phyloP scores from a whole-genome alignment of 163 green algal genomes.

The Trebouxiophyceae sp. region DNA sequence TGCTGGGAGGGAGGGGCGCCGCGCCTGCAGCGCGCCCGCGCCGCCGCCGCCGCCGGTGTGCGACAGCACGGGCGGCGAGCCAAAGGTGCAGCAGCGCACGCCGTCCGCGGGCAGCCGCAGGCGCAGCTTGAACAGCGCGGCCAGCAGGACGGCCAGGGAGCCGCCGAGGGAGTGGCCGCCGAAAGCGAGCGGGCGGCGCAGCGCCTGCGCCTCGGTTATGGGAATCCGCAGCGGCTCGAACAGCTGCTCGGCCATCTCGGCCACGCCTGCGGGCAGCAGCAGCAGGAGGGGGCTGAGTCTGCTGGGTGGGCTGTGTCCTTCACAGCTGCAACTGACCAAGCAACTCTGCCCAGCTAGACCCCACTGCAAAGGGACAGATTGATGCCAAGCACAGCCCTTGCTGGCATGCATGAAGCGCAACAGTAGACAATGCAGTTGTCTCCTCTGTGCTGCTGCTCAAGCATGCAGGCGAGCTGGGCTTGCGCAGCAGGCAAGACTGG shows the following conservation, averaged over 20 bases:
- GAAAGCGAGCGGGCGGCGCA: slow-evolving; percentile 4
- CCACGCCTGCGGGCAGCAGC: slow-evolving; percentile 24
- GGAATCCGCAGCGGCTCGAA: slow-evolving; percentile 10
- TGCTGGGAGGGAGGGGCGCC: too few relatives aligned
- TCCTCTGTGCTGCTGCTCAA: too few relatives aligned
- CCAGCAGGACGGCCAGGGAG: slow-evolving; percentile 23
- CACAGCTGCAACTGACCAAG: too few relatives aligned
- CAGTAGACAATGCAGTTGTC: too few relatives aligned
- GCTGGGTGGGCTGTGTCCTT: too few relatives aligned
- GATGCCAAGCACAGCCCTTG: too few relatives aligned
- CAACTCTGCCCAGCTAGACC: too few relatives aligned
- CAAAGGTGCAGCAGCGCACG: slow-evolving; percentile 23
- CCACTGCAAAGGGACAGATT: too few relatives aligned
- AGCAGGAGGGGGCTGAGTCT: too few relatives aligned
- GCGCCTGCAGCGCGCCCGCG: slow-evolving; percentile 4
- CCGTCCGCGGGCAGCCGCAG: neutral
- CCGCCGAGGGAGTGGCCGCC: slow-evolving; percentile 17
- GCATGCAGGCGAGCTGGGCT: neutral
- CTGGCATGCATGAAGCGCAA: too few relatives aligned
- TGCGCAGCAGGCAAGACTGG: neutral
- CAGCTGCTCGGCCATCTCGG: slow-evolving; percentile 27
- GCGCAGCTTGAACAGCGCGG: slow-evolving; percentile 11
- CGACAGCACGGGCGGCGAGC: slow-evolving; percentile 28
- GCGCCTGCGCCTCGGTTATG: neutral
- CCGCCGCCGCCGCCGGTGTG: slow-evolving; percentile 5